Conservation (phyloP, 2,329 filamentous ascomycete genomes). For the Monosporascus sp. region DNA sequence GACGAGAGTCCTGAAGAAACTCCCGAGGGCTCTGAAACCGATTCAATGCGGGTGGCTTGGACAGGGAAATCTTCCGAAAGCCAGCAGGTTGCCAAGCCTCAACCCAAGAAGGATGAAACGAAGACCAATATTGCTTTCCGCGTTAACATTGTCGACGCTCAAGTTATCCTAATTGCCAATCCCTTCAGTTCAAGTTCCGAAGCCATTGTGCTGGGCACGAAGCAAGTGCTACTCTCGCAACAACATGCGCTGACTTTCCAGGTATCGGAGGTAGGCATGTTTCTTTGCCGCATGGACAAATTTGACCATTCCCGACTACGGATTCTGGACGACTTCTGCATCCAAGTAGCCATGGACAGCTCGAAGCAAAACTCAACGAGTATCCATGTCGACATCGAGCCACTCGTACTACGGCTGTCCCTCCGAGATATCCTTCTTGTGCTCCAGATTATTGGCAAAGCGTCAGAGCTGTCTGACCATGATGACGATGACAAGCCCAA, state of each 20-base stretch:
- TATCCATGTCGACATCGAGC: constrained; percentile 84
- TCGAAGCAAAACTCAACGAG: constrained; percentile 60
- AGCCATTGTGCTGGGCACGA: constrained; percentile 90
- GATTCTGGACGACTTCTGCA: constrained; percentile 93
- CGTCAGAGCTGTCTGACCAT: constrained; percentile 75
- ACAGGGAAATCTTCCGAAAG: constrained; percentile 31
- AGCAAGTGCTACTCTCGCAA: constrained; percentile 86
- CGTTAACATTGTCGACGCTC: constrained; percentile 91
- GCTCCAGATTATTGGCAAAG: constrained; percentile 86
- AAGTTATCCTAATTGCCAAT: constrained; percentile 94
- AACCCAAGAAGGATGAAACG: constrained; percentile 28
- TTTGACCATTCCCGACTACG: constrained; percentile 87
- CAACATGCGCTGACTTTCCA: constrained; percentile 94
- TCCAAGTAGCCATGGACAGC: constrained; percentile 81
- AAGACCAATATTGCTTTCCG: constrained; percentile 79
- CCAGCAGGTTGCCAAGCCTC: constrained; percentile 15
- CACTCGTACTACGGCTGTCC: constrained; percentile 83
- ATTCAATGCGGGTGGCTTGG: constrained; percentile 48
- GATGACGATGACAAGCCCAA: constrained; percentile 46
- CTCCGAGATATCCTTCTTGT: constrained; percentile 91
- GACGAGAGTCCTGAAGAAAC: constrained; percentile 51
- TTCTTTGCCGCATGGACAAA: constrained; percentile 94
- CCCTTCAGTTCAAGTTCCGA: constrained; percentile 86
- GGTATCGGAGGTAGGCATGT: constrained; percentile 94
- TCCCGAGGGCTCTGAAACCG: constrained; percentile 53